Evolutionary conservation across 805 yeast species (phyloP), one percentile per base, ranked within the genome.

Genomic region (Nakazawaea laoshanensis): DNA sequence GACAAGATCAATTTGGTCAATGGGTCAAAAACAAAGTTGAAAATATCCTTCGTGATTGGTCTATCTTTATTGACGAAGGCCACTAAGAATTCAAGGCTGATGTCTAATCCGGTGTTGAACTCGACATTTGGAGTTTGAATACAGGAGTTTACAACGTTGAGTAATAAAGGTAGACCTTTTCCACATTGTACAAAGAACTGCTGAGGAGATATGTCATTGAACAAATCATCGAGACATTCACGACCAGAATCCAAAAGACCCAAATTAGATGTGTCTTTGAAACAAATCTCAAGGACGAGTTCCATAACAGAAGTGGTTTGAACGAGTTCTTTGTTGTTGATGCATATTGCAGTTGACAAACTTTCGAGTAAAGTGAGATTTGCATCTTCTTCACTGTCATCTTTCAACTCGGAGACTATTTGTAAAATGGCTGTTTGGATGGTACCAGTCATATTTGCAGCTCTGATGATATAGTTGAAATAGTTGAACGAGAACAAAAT

Each of bases 301-400:
- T 66, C 65, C 5, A 83, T 59, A 6, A 68, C 61, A 2, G 59
- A 48, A 12, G 51, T 22, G 27, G 49, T 35, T 5, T 48, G 43
- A 3, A 63, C 55, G 23, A 55, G 36, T 2, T 46, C 40, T 7
- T 43, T 46, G 32, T 59, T 61, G 38, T 67, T 61, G 7, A 79
- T 61, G 30, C 64, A 61, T 24, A 82, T 67, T 1, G 77, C 70
- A 3, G 67, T 63, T 1, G 76, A 63, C n/a, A 83, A 53, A 0
- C 81, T 69, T 49, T 87, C 95, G 9, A 83, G 65, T 26, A 88
- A 53, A 29, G 81, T 64, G 1, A 87, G 71, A 22, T 82, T 74
- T 0, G 95, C 70, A 46, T 88, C 97, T 29, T 85, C 95, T 28
- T 76, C 82, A 0, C 92, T 70, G 1, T 73, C 79, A 2, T 65